Evolutionary conservation across 2,329 filamentous ascomycete species (phyloP), one percentile per base, ranked within the genome.

Genomic region (Alternaria hordeiaustralica): DNA sequence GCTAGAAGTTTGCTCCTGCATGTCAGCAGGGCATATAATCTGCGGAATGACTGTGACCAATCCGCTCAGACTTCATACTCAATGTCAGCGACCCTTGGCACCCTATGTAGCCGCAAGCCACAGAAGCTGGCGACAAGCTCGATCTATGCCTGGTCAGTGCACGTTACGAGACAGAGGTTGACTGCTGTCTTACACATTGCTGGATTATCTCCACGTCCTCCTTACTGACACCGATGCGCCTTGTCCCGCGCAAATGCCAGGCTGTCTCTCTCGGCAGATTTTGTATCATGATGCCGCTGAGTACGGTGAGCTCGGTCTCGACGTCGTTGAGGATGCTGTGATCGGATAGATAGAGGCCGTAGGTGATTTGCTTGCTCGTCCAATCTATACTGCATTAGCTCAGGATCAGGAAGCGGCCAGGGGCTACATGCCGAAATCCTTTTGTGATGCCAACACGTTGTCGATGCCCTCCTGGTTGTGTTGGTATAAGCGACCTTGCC

Each of bases 301-400:
- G 74, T 2, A 87, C 85, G 1, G 87, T 82, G 9, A 88, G 75
- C 68, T 88, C 84, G 1, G 87, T 88, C 51, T 87, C 87, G 4
- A 86, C 62, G 10, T 84, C 84, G 18, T 84, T 83, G 4, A 89
- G 74, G 10, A 88, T 84, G 65, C 81, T 83, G 25, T 87, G 84
- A 71, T 89, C 86, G 10, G 84, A 85, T 1, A 89, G 81, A 66
- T 85, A 89, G 11, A 89, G 77, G 0, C 87, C 87, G 63, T 89
- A 89, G 0, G 85, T 88, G 61, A 89, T 87, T 57, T 87, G 78
- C 18, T 81, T 79, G 18, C 82, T 84, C 7, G 88, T 76, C 84
- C 85, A 88, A 4, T 80, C 81, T 77, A n/a, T 26, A n/a, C 18
- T 10, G 15, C 11, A 20, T 68, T 28, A 66, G 50, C 21, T 25